Base-by-base conservation (phyloP, 2,329 filamentous ascomycete genomes). In the Leptosphaerulina australis region DNA sequence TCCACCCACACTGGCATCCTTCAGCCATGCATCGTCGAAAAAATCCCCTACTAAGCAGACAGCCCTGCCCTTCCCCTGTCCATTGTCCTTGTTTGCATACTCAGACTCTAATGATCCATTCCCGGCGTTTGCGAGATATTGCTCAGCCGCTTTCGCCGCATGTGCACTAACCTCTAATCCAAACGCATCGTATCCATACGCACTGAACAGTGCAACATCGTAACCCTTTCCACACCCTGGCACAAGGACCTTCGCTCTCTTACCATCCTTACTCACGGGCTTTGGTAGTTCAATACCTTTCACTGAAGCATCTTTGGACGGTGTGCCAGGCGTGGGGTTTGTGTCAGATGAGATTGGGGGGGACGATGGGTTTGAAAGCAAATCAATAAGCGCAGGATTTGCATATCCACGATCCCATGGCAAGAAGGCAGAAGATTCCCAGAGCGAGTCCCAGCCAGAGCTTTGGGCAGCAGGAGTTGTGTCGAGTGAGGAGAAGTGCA, bases 181-280 rank as follows among this genome's bases (percentile, higher is more conserved):
- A 63, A 83, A 86, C 1, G 85, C 84, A 72, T 95, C 87, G 68
- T 89, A 94, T 1, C 91, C 91, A 64, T 87, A 83, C 8, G 83
- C 83, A 39, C 85, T 83, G 34, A 96, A 80, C 28, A 96, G 77
- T 8, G 90, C 78, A 1, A 91, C 88, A 74, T 96, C 91, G 66
- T 94, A 88, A 4, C 91, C 91, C 36, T 83, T 82, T 0, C 91
- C 91, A 71, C 91, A 96, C 4, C 90, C 91, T 0, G 91, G 88
- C 0, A 96, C 87, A 7, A 95, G 77, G 1, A 87, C 90, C 48
- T 76, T 78, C 60, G 81, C 82, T 47, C 70, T 75, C 62, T 21
- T 71, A 46, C 64, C 63, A 22, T 61, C 60, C 0, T 43, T 7
- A 1, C 25, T 50, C 8, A 61, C 15, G 2, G 65, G 43, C 0